Base-by-base conservation (phyloP, 108 stramenopile species). In the Skeletonema tropicum region DNA sequence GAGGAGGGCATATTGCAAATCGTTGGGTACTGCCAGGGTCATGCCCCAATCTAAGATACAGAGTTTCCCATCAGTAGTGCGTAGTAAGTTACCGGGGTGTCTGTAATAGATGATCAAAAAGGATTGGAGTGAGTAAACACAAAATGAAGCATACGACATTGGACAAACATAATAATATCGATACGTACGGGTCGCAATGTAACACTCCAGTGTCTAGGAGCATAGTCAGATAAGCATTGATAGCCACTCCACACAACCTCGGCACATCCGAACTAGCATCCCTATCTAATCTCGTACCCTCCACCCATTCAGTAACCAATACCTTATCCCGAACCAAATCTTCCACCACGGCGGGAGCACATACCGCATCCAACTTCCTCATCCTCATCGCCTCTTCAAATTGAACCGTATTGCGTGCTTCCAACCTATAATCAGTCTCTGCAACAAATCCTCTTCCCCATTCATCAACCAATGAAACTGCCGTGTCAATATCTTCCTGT, bases 1-100 rank as follows among this genome's bases (percentile, higher is more conserved):
- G 31, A 96, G 70, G 23, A 96, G 82, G 0, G 91, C 90, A 58
- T 94, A 92, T 66, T 94, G 94, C 19, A 92, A 71, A 74, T 94
- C 88, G 42, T 77, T 65, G 7, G 89, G 90, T 4, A 90, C 90
- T 32, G 79, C 88, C 17, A 94, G 76, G 31, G 92, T 94, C 86
- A 96, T 92, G 3, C 96, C 96, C 88, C 92, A 92, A 80, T 96
- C 96, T 8, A 96, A 75, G 11, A 96, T 94, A 74, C 91, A 91
- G 0, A 96, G 83, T 55, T 74, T 75, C 58, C 80, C 96, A 76
- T 96, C 96, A 0, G 89, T 86, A 3, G 94, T 95, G 38, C 92
- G 63, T 30, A 96, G 66, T 13, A 96, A 64, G 48, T 96, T 94
- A 10, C 90, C 91, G 10, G 73, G 66, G 59, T 46, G 76, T 8